Evolutionary conservation across 768 basidiomycete genomes (phyloP), one percentile per base, ranked within the genome.

Genomic region (Pluteus cervinus): DNA sequence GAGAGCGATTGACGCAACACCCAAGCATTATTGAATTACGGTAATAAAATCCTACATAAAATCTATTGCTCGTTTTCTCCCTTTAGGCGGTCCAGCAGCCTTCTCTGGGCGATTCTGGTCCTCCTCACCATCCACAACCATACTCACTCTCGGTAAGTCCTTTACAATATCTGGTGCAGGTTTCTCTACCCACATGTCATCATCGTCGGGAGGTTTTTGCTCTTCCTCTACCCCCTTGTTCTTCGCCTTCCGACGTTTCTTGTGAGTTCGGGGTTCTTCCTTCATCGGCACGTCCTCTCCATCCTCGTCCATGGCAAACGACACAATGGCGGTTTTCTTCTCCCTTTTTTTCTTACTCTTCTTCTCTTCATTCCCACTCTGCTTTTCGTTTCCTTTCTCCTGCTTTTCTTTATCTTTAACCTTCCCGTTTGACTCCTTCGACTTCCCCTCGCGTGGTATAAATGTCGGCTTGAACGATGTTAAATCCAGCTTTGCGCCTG

Each of bases 381-480:
- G 25, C 12, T 34, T 48, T 47, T n/a, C n/a, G n/a, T 75, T 47
- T 75, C 71, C 51, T 78, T 62, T 43, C 60, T 59, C 17, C 47
- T 44, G 29, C 54, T 56, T 44, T 47, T 49, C 26, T 16, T 41
- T 36, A 2, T 64, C 64, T 36, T 70, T 66, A 37, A 73, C 66
- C 52, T 74, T 79, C 25, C 60, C 56, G 36, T 56, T 56, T 12
- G 52, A 44, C 32, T 65, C 66, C 50, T 74, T 69, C 10, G 54
- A 51, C 36, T 71, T 71, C 2, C 70, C 68, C 37, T 69, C 60
- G n/a, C 79, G 73, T 5, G 81, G 79, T 6, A 88, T 76, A 54
- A 97, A 98, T 0, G 81, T 86, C 1, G 93, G 93, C 50, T 82
- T 87, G 70, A 94, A 97, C 0, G 81, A 79, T n/a, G 69, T 60